These are phyloP conservation scores for Aureobasidium sp. DNA, from an alignment of 2,329 filamentous ascomycete species.

Conservation along the genomic window DNA sequence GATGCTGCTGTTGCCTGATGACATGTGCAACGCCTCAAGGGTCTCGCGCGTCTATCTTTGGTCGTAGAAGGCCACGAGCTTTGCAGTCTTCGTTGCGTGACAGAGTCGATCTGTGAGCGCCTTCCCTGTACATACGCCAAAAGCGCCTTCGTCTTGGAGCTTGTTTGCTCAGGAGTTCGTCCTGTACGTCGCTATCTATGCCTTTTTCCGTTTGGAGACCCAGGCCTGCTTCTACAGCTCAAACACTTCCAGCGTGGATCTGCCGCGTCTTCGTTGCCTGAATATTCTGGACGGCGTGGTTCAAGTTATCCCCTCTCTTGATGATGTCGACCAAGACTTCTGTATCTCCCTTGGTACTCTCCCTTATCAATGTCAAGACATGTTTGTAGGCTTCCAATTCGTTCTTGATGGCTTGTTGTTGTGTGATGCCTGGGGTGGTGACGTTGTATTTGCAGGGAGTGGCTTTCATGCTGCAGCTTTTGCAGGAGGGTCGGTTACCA, in stretches of 20 bases:
- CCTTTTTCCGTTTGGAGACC: too few species aligned
- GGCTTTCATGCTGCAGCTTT: neutral
- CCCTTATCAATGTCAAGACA: neutral
- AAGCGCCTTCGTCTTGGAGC: too few species aligned
- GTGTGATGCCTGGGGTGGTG: neutral
- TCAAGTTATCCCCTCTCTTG: constrained; percentile 15
- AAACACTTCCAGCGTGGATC: neutral
- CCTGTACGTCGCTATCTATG: too few species aligned
- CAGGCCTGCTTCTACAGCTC: neutral
- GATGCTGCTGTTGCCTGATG: too few species aligned
- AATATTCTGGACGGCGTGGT: neutral
- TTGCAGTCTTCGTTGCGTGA: too few species aligned
- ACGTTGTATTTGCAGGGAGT: neutral
- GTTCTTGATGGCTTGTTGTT: constrained; percentile 6
- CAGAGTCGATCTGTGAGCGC: too few species aligned
- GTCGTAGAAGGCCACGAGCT: too few species aligned
- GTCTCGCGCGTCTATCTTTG: too few species aligned
- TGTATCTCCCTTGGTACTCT: neutral
- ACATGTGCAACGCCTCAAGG: too few species aligned
- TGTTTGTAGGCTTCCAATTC: neutral
- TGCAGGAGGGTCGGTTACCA: neutral
- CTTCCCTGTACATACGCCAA: too few species aligned
- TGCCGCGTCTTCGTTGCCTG: neutral
- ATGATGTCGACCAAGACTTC: neutral
- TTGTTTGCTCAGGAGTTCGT: neutral